These are phyloP conservation scores for Vitis hybrid DNA, from an alignment of 177 flowering plant genomes.

Conservation along the genomic window DNA sequence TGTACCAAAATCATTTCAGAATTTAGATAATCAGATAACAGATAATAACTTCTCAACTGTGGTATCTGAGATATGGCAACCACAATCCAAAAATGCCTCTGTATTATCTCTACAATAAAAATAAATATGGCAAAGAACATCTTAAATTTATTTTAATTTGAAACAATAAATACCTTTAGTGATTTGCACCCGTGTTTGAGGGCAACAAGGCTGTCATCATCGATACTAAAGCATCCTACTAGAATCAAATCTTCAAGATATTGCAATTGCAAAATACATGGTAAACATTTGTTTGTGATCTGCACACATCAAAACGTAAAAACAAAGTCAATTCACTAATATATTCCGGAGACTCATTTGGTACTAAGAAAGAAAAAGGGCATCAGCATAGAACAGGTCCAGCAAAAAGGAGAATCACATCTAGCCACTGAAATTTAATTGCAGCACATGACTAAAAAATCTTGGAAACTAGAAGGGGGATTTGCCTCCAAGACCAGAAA, in stretches of 20 bases:
- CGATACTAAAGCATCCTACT: slow-evolving; percentile 75
- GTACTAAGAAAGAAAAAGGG: neutral
- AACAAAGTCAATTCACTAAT: neutral
- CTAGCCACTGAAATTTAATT: neutral
- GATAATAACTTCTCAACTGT: no score
- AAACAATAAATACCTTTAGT: slow-evolving; percentile 50
- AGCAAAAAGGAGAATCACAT: neutral
- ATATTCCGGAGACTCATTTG: neutral
- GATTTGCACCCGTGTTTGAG: slow-evolving; percentile 63
- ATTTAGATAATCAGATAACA: no score
- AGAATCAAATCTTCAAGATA: slow-evolving; percentile 70
- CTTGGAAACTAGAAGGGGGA: no score
- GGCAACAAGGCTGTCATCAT: slow-evolving; percentile 61
- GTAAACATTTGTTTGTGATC: slow-evolving; percentile 75
- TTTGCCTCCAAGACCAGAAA: no score
- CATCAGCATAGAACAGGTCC: no score
- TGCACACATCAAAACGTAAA: slow-evolving; percentile 24
- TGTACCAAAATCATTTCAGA: no score
- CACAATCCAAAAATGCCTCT: neutral
- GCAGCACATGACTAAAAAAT: no score
- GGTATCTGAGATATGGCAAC: no score
- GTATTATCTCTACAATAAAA: neutral
- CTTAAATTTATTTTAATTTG: neutral
- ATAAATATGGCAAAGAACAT: neutral
- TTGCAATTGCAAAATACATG: slow-evolving; percentile 54